Percentiles rank a stretch among this genome's conserved stretches.
phyloP scores from a whole-genome alignment of 768 basidiomycete genomes.

The Boletus eberwhitei region DNA sequence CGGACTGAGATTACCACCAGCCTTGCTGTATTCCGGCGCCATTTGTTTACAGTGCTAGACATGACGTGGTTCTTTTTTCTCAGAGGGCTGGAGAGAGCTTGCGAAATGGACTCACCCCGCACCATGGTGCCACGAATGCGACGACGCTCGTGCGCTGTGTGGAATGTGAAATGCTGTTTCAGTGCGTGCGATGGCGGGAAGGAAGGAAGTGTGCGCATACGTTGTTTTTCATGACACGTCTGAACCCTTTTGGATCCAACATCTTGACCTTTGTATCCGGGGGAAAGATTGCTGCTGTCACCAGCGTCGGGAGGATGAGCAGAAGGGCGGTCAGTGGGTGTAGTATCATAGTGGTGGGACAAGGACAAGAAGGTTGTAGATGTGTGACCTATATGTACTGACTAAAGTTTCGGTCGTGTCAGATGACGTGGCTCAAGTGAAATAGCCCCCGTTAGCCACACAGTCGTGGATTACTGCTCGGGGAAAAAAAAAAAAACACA shows the following conservation, averaged over 20 bases:
- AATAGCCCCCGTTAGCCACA: slow-evolving; percentile 6
- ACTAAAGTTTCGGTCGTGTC: neutral
- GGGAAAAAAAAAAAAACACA: neutral
- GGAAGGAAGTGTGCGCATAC: slow-evolving; percentile 42
- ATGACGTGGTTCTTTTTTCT: no score
- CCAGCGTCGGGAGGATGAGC: slow-evolving; percentile 34
- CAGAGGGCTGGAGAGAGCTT: neutral
- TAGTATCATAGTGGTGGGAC: slow-evolving; percentile 25
- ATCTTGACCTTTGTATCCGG: slow-evolving; percentile 64
- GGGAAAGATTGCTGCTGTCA: slow-evolving; percentile 46
- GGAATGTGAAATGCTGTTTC: neutral
- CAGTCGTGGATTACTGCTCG: neutral
- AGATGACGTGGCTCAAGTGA: slow-evolving; percentile 15
- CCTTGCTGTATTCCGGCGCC: slow-evolving; percentile 82
- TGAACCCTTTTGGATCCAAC: slow-evolving; percentile 68
- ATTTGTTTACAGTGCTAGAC: slow-evolving; percentile 73
- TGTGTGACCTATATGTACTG: neutral
- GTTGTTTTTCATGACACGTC: slow-evolving; percentile 67
- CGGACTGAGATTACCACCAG: slow-evolving; percentile 74
- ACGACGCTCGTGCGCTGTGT: slow-evolving; percentile 70
- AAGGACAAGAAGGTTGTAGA: neutral
- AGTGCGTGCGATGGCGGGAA: neutral
- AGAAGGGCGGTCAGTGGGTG: slow-evolving; percentile 14
- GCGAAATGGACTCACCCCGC: slow-evolving; percentile 55
- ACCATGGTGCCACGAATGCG: slow-evolving; percentile 96